Conservation (phyloP, 1,284 basidiomycete species). For the Naganishia sp. region DNA sequence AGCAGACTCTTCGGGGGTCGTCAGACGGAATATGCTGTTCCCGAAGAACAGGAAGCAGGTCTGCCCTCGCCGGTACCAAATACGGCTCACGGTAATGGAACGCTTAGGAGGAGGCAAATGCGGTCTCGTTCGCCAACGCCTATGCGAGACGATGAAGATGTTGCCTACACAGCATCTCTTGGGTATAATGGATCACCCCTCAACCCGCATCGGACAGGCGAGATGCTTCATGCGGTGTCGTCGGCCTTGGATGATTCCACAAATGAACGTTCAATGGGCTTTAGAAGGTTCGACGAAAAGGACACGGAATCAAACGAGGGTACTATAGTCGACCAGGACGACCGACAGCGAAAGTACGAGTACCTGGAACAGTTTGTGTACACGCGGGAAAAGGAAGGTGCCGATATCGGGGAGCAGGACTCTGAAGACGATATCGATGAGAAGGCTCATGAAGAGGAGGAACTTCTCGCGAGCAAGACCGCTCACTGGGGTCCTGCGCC, state of each 20-base stretch:
- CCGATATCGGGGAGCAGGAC: constrained; percentile 28
- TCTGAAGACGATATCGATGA: constrained; percentile 30
- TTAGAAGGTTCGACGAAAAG: constrained; percentile 12
- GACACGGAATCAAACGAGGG: not conserved
- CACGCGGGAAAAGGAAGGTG: constrained; percentile 24
- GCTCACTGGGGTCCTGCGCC: constrained; percentile 87
- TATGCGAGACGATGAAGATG: constrained; percentile 29
- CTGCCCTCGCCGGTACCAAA: constrained; percentile 31
- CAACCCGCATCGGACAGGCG: constrained; percentile 13
- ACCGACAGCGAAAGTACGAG: constrained; percentile 23
- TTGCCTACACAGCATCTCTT: not conserved
- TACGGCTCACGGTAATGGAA: constrained; percentile 16
- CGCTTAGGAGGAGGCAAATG: constrained; percentile 24
- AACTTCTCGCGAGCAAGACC: constrained; percentile 58
- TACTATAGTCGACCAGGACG: not conserved
- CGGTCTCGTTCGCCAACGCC: constrained; percentile 29
- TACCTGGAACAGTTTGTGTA: constrained; percentile 29
- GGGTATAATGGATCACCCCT: constrained; percentile 12
- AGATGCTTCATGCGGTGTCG: constrained; percentile 11
- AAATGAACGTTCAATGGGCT: constrained; percentile 1
- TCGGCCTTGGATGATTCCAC: constrained; percentile 7
- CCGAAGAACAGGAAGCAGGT: constrained; percentile 18
- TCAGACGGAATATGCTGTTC: constrained; percentile 7
- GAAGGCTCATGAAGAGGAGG: constrained; percentile 15
- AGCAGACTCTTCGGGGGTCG: constrained; percentile 11